Evolutionary conservation across 768 basidiomycete genomes (phyloP).

Genomic region (Kwoniella heveanensis): DNA sequence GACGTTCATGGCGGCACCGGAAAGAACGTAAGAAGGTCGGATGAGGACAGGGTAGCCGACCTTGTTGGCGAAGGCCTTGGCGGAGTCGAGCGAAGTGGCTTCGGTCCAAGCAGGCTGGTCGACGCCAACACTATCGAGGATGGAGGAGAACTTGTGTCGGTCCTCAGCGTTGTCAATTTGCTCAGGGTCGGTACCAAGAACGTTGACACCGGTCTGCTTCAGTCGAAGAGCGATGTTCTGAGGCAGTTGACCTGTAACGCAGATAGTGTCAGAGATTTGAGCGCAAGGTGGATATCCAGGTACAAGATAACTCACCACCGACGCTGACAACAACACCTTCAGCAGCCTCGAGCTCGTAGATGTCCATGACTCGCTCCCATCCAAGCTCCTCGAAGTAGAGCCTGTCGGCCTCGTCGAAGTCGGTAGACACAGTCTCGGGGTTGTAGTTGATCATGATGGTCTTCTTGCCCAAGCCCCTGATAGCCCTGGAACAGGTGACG

Average conservation of each 20-base stretch:
- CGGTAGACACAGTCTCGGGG: slow-evolving; percentile 98
- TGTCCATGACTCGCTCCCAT: slow-evolving; percentile 98
- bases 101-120: slow-evolving; percentile 98
- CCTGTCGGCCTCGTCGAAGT: slow-evolving; percentile 98
- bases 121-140: slow-evolving; percentile 89
- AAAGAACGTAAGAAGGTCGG: slow-evolving; percentile 96
- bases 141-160: slow-evolving; percentile 97
- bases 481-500: slow-evolving; percentile 92
- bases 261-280: neutral
- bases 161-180: slow-evolving; percentile 97
- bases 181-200: slow-evolving; percentile 91
- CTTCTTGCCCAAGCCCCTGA: slow-evolving; percentile 86
- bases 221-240: slow-evolving; percentile 98
- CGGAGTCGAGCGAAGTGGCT: slow-evolving; percentile 81
- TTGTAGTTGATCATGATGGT: slow-evolving; percentile 99
- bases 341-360: slow-evolving; percentile 92
- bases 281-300: neutral
- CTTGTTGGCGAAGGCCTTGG: slow-evolving; percentile 83
- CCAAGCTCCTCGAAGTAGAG: slow-evolving; percentile 98
- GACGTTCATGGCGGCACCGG: slow-evolving; percentile 99
- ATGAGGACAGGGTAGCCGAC: slow-evolving; percentile 97
- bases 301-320: slow-evolving; percentile 68
- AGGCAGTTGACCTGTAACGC: slow-evolving; percentile 84
- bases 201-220: slow-evolving; percentile 84
- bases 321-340: slow-evolving; percentile 95